A percentile compares a stretch with the other conserved stretches of the same genome.
Conservation (phyloP, 2,329 filamentous ascomycete genomes). For the Exophiala lecanii-corni region DNA sequence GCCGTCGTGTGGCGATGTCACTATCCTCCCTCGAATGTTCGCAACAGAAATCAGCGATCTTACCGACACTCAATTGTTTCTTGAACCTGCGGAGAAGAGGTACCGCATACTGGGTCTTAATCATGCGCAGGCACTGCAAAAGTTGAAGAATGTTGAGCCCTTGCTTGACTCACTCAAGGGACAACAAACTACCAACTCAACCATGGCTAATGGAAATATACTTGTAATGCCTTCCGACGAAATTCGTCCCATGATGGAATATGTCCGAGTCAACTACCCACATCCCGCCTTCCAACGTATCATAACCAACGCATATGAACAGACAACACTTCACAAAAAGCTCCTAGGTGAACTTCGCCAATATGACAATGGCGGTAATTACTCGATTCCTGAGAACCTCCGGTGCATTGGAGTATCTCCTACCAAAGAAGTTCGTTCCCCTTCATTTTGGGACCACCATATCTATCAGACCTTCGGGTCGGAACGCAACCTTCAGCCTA, state of each 20-base stretch:
- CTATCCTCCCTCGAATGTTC: conserved; percentile 19
- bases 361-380: not conserved
- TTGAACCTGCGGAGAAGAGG: conserved; percentile 18
- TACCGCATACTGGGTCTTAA: conserved; percentile 22
- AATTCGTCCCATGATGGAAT: conserved; percentile 11
- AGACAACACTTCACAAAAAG: conserved; percentile 14
- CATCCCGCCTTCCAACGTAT: conserved; percentile 17
- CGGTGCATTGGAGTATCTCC: conserved; percentile 3
- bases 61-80: conserved; percentile 21
- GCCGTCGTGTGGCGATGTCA: conserved; percentile 20
- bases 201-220: conserved; percentile 12
- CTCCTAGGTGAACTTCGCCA: conserved; percentile 16
- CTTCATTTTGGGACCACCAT: conserved; percentile 32
- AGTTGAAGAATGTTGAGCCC: conserved; percentile 23
- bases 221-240: conserved; percentile 17
- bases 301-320: conserved; percentile 15
- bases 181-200: conserved; percentile 7
- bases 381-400: conserved; percentile 11
- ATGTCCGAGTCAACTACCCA: conserved; percentile 6
- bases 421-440: conserved; percentile 24
- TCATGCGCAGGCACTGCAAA: conserved; percentile 17
- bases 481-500: conserved; percentile 22
- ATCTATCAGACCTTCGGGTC: conserved; percentile 32
- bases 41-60: conserved; percentile 18
- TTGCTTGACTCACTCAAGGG: conserved; percentile 19